Percentiles rank a stretch among this genome's conserved stretches.
Conservation (phyloP, 108 stramenopile species). For the Epithemia pelagica region DNA sequence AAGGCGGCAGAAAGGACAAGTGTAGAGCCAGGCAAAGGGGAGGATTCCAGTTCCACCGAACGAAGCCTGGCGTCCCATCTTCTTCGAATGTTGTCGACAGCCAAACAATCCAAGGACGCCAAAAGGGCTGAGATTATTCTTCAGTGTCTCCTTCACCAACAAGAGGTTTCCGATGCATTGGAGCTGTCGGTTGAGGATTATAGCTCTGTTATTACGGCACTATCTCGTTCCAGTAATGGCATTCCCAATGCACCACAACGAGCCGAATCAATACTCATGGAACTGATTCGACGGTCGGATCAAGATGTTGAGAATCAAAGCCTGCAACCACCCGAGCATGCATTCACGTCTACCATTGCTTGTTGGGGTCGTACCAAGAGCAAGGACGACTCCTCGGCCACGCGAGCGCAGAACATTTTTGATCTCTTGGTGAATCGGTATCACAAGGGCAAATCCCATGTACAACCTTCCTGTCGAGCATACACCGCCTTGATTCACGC, state of each 20-base stretch:
- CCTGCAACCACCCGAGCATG: neutral
- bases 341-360: neutral
- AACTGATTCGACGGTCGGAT: neutral
- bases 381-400: neutral
- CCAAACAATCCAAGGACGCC: neutral
- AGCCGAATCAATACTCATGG: neutral
- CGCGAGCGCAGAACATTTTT: neutral
- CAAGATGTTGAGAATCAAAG: neutral
- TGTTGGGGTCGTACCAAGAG: neutral
- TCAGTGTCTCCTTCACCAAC: neutral
- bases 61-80: neutral
- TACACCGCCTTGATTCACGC: neutral
- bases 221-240: neutral
- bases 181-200: neutral
- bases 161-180: neutral
- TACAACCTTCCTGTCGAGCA: neutral
- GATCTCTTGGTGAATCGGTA: neutral
- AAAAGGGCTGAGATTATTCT: neutral
- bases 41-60: neutral
- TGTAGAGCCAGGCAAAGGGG: too few species aligned
- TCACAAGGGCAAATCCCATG: neutral
- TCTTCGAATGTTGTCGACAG: neutral
- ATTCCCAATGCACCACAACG: neutral
- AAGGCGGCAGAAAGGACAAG: neutral
- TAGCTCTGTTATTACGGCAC: neutral